A percentile compares a stretch with the other conserved stretches of the same genome.
phyloP scores from a whole-genome alignment of 2,329 filamentous ascomycete species.

The Elsinoe perseae region DNA sequence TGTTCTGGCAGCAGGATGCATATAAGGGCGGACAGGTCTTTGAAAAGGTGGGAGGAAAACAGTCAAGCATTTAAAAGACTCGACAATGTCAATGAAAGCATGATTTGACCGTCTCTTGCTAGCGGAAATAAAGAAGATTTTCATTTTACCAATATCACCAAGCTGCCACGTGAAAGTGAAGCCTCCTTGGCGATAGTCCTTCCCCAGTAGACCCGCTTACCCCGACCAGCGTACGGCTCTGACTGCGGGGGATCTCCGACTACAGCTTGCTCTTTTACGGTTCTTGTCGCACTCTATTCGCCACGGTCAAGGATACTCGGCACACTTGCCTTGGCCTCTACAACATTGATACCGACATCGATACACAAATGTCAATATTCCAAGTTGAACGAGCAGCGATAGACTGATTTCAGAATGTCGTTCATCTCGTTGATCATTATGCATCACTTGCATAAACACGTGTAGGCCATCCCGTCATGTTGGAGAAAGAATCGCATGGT shows the following conservation, averaged over 20 bases:
- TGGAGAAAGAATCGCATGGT: neutral
- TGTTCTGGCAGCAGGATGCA: constrained; percentile 3
- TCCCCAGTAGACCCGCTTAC: neutral
- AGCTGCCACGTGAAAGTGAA: neutral
- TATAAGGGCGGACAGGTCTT: neutral
- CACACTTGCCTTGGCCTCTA: neutral
- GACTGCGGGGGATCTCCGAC: neutral
- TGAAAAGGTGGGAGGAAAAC: neutral
- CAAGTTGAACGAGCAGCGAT: neutral
- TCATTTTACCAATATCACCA: too few species aligned
- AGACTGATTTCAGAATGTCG: neutral
- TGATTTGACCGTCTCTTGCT: neutral
- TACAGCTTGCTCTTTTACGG: neutral
- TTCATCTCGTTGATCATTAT: constrained; percentile 1
- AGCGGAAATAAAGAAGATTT: too few species aligned
- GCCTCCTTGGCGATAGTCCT: neutral
- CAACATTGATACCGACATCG: neutral
- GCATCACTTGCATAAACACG: constrained; percentile 8
- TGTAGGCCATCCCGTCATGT: neutral
- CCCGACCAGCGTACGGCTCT: neutral
- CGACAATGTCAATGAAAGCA: too few species aligned
- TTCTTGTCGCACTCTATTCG: neutral
- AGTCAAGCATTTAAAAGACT: neutral
- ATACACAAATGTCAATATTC: neutral
- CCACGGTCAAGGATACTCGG: neutral